Evolutionary conservation across 2,329 filamentous ascomycete genomes (phyloP).

Genomic region (Botryosphaeria dothidea): DNA sequence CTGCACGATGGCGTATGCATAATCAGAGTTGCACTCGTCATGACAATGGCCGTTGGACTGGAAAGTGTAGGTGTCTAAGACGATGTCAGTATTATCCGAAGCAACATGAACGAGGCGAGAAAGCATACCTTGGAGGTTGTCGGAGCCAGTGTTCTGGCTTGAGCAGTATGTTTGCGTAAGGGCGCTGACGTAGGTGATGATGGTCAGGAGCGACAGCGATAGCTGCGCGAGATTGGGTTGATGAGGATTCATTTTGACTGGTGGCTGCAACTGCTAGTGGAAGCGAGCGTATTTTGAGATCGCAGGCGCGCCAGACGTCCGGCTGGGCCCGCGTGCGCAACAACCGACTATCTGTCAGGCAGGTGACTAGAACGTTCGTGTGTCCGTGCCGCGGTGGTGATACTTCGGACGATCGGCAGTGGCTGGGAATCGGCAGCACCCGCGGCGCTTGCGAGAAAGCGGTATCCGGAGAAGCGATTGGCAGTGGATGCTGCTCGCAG

Average conservation of each 20-base stretch:
- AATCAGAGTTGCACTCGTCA: conserved; percentile 57
- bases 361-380: conserved; percentile 16
- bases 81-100: not conserved
- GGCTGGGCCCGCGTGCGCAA: conserved; percentile 1
- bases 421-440: not conserved
- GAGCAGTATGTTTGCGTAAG: conserved; percentile 46
- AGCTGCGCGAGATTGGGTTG: not conserved
- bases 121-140: conserved; percentile 34
- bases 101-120: not conserved
- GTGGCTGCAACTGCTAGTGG: not conserved
- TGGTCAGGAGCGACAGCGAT: conserved; percentile 7
- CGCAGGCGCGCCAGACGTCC: not conserved
- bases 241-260: conserved; percentile 1
- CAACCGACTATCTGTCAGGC: not conserved
- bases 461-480: not conserved
- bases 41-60: conserved; percentile 72
- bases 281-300: conserved; percentile 7
- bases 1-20: conserved; percentile 70
- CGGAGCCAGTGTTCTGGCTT: conserved; percentile 43
- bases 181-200: not conserved
- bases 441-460: not conserved
- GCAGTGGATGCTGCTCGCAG: not conserved
- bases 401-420: conserved; percentile 11
- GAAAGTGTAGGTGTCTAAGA: conserved; percentile 36
- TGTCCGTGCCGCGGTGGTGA: conserved; percentile 15